Conservation (phyloP, 805 yeast genomes). For the Cyberlindnera subsufficiens region DNA sequence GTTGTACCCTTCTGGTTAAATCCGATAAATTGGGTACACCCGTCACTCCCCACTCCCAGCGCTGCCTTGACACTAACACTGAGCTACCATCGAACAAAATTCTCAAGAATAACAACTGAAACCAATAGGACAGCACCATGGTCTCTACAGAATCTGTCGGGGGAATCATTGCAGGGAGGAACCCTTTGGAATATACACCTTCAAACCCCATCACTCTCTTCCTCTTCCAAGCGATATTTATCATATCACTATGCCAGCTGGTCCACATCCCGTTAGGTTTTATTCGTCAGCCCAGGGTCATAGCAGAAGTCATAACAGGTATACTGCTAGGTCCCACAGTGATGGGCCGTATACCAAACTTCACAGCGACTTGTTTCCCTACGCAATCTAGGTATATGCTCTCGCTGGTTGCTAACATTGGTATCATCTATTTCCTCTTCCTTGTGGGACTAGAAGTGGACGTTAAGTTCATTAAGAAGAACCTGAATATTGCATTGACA, state of each 20-base stretch:
- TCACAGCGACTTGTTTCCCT: conserved; percentile 63
- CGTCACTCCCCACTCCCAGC: too few relatives aligned
- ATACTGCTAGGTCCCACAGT: conserved; percentile 72
- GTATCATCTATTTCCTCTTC: conserved; percentile 68
- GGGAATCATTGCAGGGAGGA: conserved; percentile 66
- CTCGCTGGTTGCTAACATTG: conserved; percentile 65
- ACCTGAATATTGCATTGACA: conserved; percentile 52
- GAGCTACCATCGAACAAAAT: too few relatives aligned
- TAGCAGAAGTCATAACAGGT: conserved; percentile 77
- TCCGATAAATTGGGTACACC: too few relatives aligned
- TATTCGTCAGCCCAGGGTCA: conserved; percentile 72
- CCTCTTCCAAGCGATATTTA: conserved; percentile 61
- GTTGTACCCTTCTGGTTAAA: too few relatives aligned
- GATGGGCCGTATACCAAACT: conserved; percentile 64
- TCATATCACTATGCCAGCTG: conserved; percentile 52
- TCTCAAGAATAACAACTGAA: too few relatives aligned
- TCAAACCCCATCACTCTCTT: conserved; percentile 62
- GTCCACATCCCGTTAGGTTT: conserved; percentile 54
- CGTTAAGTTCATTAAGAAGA: conserved; percentile 52
- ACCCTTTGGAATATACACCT: conserved; percentile 58
- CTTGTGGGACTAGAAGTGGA: conserved; percentile 80
- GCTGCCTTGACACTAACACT: too few relatives aligned
- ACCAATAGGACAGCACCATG: too few relatives aligned
- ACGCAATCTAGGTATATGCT: conserved; percentile 54
- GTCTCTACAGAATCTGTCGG: too few relatives aligned